phyloP scores from a whole-genome alignment of 495 filamentous ascomycete genomes.

The Annulohypoxylon maeteangense region DNA sequence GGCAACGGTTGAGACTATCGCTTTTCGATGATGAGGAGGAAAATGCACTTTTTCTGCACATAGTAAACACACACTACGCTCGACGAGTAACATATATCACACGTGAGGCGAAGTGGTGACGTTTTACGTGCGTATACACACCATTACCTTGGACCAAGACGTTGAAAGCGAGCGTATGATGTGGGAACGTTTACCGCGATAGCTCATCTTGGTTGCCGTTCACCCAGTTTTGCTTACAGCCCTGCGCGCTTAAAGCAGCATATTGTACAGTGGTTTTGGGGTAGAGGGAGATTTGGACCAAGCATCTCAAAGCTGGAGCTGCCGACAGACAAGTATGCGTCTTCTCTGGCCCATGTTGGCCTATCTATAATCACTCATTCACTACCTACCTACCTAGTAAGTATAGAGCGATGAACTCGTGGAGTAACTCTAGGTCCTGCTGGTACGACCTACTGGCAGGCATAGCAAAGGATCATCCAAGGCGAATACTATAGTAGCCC shows the following conservation, averaged over 20 bases:
- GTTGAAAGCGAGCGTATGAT: conserved; percentile 16
- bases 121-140: conserved; percentile 23
- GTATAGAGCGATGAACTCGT: conserved; percentile 10
- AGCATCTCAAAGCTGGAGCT: neutral
- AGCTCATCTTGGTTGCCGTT: conserved; percentile 19
- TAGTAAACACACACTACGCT: neutral
- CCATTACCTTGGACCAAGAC: conserved; percentile 3
- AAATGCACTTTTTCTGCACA: conserved; percentile 8
- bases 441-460: no score
- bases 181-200: conserved; percentile 27
- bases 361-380: conserved; percentile 1
- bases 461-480: neutral
- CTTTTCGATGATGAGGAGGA: neutral
- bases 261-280: neutral
- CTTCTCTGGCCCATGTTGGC: conserved; percentile 13
- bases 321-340: conserved; percentile 1
- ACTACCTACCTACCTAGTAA: no score
- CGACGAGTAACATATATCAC: neutral
- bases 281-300: neutral
- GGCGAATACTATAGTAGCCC: neutral
- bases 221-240: conserved; percentile 22
- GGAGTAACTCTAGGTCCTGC: neutral
- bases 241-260: conserved; percentile 30
- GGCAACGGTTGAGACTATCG: neutral
- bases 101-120: neutral